Evolutionary conservation across 2,329 filamentous ascomycete genomes (phyloP).

Genomic region (Aspergillus neotritici): DNA sequence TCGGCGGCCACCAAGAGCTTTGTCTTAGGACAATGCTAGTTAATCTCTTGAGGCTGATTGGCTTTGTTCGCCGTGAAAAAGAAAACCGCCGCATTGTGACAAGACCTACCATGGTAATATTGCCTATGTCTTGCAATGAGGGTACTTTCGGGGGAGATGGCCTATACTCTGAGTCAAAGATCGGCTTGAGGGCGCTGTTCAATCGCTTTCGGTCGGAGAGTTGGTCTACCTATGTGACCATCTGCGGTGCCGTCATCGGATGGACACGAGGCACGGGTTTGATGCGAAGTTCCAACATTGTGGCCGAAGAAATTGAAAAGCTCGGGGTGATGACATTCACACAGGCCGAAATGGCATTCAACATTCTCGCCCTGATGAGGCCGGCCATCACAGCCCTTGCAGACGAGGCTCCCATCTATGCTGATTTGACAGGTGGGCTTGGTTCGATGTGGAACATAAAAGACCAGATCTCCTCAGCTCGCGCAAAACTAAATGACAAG

Average conservation of each 20-base stretch:
- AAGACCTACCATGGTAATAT: constrained; percentile 35
- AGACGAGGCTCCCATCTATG: constrained; percentile 32
- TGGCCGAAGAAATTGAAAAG: constrained; percentile 37
- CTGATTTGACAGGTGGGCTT: constrained; percentile 38
- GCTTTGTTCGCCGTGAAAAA: constrained; percentile 21
- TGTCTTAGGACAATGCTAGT: constrained; percentile 27
- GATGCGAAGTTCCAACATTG: constrained; percentile 40
- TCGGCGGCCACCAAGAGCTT: constrained; percentile 20
- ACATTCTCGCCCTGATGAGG: constrained; percentile 34
- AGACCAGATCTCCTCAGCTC: constrained; percentile 16
- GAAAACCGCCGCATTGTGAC: constrained; percentile 16
- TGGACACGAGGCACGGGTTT: constrained; percentile 44
- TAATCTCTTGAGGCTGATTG: constrained; percentile 37
- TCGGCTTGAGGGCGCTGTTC: constrained; percentile 27
- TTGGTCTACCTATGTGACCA: constrained; percentile 28
- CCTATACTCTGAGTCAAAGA: constrained; percentile 43
- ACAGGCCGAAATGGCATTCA: constrained; percentile 38
- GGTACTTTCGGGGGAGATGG: constrained; percentile 42
- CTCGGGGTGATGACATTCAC: constrained; percentile 38
- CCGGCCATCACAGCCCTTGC: constrained; percentile 25
- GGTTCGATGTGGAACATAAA: constrained; percentile 25
- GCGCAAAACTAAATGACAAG: constrained; percentile 14
- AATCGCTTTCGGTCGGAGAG: constrained; percentile 15
- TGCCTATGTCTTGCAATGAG: constrained; percentile 44
- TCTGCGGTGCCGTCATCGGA: constrained; percentile 42